Percentiles rank a stretch among this genome's conserved stretches.
Conservation (phyloP, 2,329 filamentous ascomycete species). For the Colletotrichum siamense region DNA sequence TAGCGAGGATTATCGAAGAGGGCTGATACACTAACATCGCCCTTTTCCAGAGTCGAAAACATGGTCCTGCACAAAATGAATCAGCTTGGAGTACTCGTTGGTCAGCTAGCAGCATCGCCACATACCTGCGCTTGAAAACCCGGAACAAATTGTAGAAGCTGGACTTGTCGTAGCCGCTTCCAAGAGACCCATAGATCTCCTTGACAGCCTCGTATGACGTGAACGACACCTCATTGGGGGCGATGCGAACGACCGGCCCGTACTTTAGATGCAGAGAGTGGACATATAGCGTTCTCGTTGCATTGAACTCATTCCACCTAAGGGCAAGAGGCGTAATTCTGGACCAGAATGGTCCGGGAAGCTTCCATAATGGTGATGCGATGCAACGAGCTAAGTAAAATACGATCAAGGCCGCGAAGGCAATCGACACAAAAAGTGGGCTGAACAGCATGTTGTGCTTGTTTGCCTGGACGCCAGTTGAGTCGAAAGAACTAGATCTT, state of each 20-base stretch:
- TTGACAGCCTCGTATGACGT: slow-evolving; percentile 61
- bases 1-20: background rate
- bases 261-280: slow-evolving; percentile 61
- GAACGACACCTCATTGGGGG: slow-evolving; percentile 65
- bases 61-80: slow-evolving; percentile 51
- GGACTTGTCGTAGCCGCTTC: slow-evolving; percentile 70
- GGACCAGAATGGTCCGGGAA: slow-evolving; percentile 56
- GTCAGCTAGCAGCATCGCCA: background rate
- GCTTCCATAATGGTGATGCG: slow-evolving; percentile 39
- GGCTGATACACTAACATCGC: slow-evolving; percentile 45
- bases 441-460: slow-evolving; percentile 22
- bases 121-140: slow-evolving; percentile 60
- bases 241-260: slow-evolving; percentile 63
- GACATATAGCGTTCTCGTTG: slow-evolving; percentile 59
- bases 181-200: slow-evolving; percentile 66
- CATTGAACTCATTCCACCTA: slow-evolving; percentile 62
- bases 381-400: slow-evolving; percentile 26
- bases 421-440: slow-evolving; percentile 8
- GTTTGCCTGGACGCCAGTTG: background rate
- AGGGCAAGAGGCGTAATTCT: slow-evolving; percentile 55
- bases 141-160: slow-evolving; percentile 67
- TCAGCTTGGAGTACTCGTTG: background rate
- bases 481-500: background rate
- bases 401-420: background rate
- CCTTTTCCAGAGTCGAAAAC: slow-evolving; percentile 63